Evolutionary conservation across 1,284 basidiomycete genomes (phyloP).

Genomic region (Irpex sp.): DNA sequence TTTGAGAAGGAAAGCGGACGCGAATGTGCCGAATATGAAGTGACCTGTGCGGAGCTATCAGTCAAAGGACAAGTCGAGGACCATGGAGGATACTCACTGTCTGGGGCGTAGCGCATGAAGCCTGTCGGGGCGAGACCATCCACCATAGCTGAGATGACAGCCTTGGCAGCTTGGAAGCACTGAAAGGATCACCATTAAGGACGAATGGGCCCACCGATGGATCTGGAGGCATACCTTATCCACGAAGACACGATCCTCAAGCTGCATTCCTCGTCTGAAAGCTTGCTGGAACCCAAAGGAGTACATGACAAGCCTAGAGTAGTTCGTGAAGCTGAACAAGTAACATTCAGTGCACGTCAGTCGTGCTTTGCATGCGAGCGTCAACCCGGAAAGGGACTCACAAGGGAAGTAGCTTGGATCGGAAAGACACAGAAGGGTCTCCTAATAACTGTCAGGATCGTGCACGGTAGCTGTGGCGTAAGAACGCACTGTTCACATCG

Average conservation of each 20-base stretch:
- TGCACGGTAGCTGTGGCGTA: background rate
- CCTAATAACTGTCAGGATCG: conserved; percentile 2
- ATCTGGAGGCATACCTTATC: conserved; percentile 56
- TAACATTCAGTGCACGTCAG: background rate
- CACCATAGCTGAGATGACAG: conserved; percentile 72
- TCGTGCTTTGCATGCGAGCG: conserved; percentile 6
- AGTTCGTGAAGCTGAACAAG: conserved; percentile 67
- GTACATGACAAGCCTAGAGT: conserved; percentile 87
- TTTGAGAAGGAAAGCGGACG: conserved; percentile 87
- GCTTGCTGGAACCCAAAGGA: conserved; percentile 89
- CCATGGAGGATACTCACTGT: conserved; percentile 53
- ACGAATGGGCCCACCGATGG: background rate
- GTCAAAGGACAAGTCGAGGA: background rate
- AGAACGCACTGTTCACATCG: conserved; percentile 14
- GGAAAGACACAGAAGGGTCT: conserved; percentile 72
- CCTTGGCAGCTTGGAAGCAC: conserved; percentile 80
- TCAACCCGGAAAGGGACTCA: conserved; percentile 43
- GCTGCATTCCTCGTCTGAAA: conserved; percentile 73
- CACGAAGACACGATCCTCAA: conserved; percentile 73
- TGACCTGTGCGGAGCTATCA: conserved; percentile 55
- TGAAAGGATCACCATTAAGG: conserved; percentile 31
- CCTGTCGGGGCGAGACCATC: conserved; percentile 76
- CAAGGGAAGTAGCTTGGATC: conserved; percentile 82
- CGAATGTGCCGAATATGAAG: conserved; percentile 88
- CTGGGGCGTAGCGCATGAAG: conserved; percentile 86